Base-by-base conservation (phyloP, 495 filamentous ascomycete genomes). In the Talaromyces proteolyticus region DNA sequence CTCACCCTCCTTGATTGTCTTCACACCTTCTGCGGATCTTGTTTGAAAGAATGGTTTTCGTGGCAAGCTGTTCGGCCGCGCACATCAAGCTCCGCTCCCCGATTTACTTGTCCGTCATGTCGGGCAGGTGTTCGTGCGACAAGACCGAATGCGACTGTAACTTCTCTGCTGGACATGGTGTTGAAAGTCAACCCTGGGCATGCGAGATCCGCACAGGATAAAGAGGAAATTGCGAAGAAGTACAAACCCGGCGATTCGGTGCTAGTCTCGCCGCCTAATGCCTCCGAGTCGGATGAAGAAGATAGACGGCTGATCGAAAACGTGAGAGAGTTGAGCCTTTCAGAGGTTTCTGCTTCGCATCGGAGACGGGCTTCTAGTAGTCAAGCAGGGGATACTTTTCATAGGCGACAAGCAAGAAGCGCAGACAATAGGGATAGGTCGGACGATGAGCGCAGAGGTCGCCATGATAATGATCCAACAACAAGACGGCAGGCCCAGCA, bases 1-100 rank as follows among this genome's bases (percentile, higher is more conserved):
- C 81, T 97, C 52, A 96, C 91, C 24, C 86, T 96, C 52, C 88
- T 98, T 62, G 89, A 97, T 73, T 98, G 93, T 64, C 83, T 98
- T 1, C 93, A 98, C 71, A 95, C 91, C 34, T 97, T 93, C 70
- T 97, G 93, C 72, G 93, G 89, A 50, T 85, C 87, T 23, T 98
- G 93, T 62, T 64, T 96, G 52, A 95, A 94, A 68, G 84, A 91
- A 68, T 97, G 93, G 93, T 98, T 98, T 69, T 56, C 65, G 11
- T 80, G 66, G 49, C 82, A 85, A 56, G 75, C 73, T 45, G 84
- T 67, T 48, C 50, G 70, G 49, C 53, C 69, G 60, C 58, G 74
- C 72, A 66, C 66, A 20, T 64, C 73, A 0, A 64, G 72, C 14
- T 66, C 75, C 2, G 55, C 74, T 0, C 69, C 79, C 4, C 70